Evolutionary conservation across 2,329 filamentous ascomycete species (phyloP).

Genomic region (Teratosphaeria epicoccoides): DNA sequence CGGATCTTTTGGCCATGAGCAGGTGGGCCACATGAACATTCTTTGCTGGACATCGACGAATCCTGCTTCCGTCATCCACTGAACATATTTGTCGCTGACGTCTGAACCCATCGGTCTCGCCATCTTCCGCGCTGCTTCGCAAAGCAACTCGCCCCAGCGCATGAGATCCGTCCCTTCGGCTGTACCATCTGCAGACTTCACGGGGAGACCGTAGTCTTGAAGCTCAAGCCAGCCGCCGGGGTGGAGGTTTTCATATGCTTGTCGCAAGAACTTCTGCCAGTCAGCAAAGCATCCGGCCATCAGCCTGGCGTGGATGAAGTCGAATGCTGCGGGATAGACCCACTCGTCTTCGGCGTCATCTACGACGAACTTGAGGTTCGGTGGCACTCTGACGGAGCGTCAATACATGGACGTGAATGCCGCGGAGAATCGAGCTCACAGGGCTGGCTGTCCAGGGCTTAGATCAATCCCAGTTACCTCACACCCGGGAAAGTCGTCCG

Average conservation of each 20-base stretch:
- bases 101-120: slow-evolving; percentile 33
- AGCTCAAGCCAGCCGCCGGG: slow-evolving; percentile 44
- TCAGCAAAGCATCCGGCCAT: slow-evolving; percentile 44
- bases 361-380: slow-evolving; percentile 52
- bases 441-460: slow-evolving; percentile 39
- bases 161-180: slow-evolving; percentile 24
- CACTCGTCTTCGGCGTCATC: slow-evolving; percentile 53
- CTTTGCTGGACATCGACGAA: slow-evolving; percentile 34
- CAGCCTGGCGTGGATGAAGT: slow-evolving; percentile 46
- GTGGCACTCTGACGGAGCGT: slow-evolving; percentile 38
- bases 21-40: slow-evolving; percentile 33
- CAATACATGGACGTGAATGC: background rate
- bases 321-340: slow-evolving; percentile 43
- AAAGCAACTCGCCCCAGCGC: slow-evolving; percentile 27
- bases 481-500: slow-evolving; percentile 32
- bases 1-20: slow-evolving; percentile 38
- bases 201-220: slow-evolving; percentile 36
- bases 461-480: slow-evolving; percentile 39
- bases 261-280: slow-evolving; percentile 39
- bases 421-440: slow-evolving; percentile 18
- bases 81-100: slow-evolving; percentile 27
- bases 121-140: slow-evolving; percentile 29
- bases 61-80: slow-evolving; percentile 31
- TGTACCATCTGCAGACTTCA: slow-evolving; percentile 29
- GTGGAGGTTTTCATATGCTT: slow-evolving; percentile 37